These are phyloP conservation scores for Tricholoma sp. DNA, from an alignment of 768 basidiomycete genomes.

Conservation along the genomic window DNA sequence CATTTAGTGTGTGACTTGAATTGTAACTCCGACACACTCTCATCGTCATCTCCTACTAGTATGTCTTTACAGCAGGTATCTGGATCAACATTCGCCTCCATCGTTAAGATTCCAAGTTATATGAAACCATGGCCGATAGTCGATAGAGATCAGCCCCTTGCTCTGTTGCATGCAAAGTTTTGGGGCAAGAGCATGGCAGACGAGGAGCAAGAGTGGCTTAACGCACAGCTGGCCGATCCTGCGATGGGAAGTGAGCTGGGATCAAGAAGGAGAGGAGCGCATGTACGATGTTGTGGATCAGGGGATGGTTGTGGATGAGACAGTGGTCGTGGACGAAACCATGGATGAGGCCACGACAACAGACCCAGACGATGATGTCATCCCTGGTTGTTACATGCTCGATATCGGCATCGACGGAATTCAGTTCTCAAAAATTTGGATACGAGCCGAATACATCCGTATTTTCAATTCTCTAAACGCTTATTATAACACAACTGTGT, in stretches of 20 bases:
- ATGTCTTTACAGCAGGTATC: not conserved
- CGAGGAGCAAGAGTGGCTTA: not conserved
- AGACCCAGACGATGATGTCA: not conserved
- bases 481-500: conserved; percentile 3
- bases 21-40: not conserved
- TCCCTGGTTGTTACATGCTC: not conserved
- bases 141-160: not conserved
- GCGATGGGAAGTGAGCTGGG: not conserved
- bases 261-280: not conserved
- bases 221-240: not conserved
- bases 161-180: not conserved
- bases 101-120: not conserved
- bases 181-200: not conserved
- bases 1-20: no score
- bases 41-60: not conserved
- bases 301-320: no score
- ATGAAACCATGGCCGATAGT: not conserved
- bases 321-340: no score
- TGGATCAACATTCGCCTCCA: not conserved
- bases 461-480: conserved; percentile 5
- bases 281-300: no score
- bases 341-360: no score
- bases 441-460: conserved; percentile 12
- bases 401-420: not conserved
- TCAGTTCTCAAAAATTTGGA: not conserved